phyloP scores from a whole-genome alignment of 2,329 filamentous ascomycete genomes.

The Myotisia sp. region DNA sequence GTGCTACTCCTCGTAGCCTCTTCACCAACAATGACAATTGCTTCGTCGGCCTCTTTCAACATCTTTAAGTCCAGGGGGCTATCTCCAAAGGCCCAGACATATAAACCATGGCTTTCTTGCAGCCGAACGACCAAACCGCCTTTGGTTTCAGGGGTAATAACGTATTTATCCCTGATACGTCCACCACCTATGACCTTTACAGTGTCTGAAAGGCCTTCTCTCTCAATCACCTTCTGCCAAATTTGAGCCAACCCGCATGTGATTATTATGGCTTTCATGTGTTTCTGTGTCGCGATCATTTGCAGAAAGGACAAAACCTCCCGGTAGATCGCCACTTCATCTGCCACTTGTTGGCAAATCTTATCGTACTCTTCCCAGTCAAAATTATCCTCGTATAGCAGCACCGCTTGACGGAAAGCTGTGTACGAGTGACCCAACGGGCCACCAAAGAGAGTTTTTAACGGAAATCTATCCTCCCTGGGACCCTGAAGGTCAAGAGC shows the following conservation, averaged over 20 bases:
- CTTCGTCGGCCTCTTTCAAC: slow-evolving; percentile 39
- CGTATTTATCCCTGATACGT: slow-evolving; percentile 32
- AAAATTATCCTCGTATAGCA: slow-evolving; percentile 38
- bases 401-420: slow-evolving; percentile 41
- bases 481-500: slow-evolving; percentile 4
- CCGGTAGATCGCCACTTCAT: slow-evolving; percentile 29
- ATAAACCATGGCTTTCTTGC: slow-evolving; percentile 18
- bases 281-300: slow-evolving; percentile 16
- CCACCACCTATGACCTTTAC: slow-evolving; percentile 42
- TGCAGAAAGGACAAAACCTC: slow-evolving; percentile 37
- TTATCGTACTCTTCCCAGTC: slow-evolving; percentile 29
- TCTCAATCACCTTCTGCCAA: slow-evolving; percentile 42
- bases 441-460: slow-evolving; percentile 37
- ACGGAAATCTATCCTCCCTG: slow-evolving; percentile 8
- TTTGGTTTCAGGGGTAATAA: slow-evolving; percentile 42
- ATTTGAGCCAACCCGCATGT: slow-evolving; percentile 41
- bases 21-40: slow-evolving; percentile 43
- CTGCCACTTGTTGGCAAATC: slow-evolving; percentile 34
- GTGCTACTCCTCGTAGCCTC: slow-evolving; percentile 33
- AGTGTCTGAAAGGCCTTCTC: slow-evolving; percentile 25
- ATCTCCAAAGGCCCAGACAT: slow-evolving; percentile 47
- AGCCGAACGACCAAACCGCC: slow-evolving; percentile 33
- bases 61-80: slow-evolving; percentile 45
- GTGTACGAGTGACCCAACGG: slow-evolving; percentile 37
- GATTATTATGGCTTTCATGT: slow-evolving; percentile 38